These are phyloP conservation scores for Carex cristatella DNA, from an alignment of 176 grass and related monocot genomes.

Conservation along the genomic window DNA sequence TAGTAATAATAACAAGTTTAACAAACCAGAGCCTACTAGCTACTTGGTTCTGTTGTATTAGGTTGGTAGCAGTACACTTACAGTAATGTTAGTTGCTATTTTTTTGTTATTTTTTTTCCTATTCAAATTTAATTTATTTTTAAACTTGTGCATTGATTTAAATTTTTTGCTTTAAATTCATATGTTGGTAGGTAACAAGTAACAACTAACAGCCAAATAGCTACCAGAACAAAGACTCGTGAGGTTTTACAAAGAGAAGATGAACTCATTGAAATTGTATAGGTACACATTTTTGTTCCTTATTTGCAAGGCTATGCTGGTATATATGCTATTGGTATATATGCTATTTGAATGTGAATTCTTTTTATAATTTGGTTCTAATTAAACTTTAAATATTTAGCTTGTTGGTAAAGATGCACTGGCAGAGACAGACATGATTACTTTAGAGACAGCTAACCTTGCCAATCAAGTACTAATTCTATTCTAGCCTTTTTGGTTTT, in stretches of 20 bases:
- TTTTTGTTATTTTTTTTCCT: too few relatives aligned
- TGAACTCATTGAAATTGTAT: slow-evolving; percentile 90
- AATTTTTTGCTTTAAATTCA: too few relatives aligned
- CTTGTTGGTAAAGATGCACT: slow-evolving; percentile 91
- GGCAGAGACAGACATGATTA: slow-evolving; percentile 83
- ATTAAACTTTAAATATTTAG: slow-evolving; percentile 34
- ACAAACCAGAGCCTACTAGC: too few relatives aligned
- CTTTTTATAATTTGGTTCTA: neutral
- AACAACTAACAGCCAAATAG: too few relatives aligned
- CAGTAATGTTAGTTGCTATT: too few relatives aligned
- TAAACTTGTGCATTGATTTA: too few relatives aligned
- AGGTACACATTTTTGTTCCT: slow-evolving; percentile 38
- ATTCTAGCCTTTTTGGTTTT: slow-evolving; percentile 4
- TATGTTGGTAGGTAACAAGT: too few relatives aligned
- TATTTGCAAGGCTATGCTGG: neutral
- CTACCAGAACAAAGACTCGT: slow-evolving; percentile 69
- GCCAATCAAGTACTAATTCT: slow-evolving; percentile 58
- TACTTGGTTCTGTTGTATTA: too few relatives aligned
- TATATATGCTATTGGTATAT: neutral
- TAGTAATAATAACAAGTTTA: too few relatives aligned
- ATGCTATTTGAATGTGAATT: neutral
- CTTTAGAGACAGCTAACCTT: slow-evolving; percentile 64
- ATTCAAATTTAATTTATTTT: too few relatives aligned
- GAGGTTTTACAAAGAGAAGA: slow-evolving; percentile 90
- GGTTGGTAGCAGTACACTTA: too few relatives aligned